Evolutionary conservation across 108 stramenopile genomes (phyloP).

Genomic region (Skeletonema costatum): DNA sequence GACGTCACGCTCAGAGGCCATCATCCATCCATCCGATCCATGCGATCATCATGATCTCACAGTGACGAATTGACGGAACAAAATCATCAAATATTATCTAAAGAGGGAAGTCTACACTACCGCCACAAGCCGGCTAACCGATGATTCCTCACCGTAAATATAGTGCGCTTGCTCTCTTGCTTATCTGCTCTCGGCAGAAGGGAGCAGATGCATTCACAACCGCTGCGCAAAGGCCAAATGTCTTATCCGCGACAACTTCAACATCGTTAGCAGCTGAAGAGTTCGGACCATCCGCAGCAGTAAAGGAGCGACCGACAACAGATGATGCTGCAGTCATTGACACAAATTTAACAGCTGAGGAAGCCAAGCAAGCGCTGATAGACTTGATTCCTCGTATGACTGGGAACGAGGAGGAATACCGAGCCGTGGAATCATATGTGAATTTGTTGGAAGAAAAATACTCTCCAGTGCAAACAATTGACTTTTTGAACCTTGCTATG

Average conservation of each 20-base stretch:
- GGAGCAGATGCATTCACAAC: not conserved
- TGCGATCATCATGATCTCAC: no score
- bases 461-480: slow-evolving; percentile 65
- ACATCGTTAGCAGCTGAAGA: not conserved
- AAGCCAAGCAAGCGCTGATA: slow-evolving; percentile 44
- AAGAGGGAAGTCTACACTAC: not conserved
- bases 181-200: not conserved
- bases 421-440: slow-evolving; percentile 62
- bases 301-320: not conserved
- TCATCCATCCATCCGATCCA: no score
- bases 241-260: not conserved
- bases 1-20: no score
- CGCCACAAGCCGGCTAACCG: not conserved
- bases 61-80: not conserved
- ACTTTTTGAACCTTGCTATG: slow-evolving; percentile 72
- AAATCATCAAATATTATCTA: no score
- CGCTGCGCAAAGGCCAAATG: not conserved
- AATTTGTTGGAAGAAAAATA: slow-evolving; percentile 70
- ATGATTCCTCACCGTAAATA: not conserved
- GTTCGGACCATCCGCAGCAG: not conserved
- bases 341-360: slow-evolving; percentile 18
- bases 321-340: not conserved
- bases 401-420: slow-evolving; percentile 66
- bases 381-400: slow-evolving; percentile 77
- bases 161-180: not conserved